These are phyloP conservation scores for Aspergillus phoenicis DNA, from an alignment of 2,329 filamentous ascomycete genomes.

Conservation along the genomic window DNA sequence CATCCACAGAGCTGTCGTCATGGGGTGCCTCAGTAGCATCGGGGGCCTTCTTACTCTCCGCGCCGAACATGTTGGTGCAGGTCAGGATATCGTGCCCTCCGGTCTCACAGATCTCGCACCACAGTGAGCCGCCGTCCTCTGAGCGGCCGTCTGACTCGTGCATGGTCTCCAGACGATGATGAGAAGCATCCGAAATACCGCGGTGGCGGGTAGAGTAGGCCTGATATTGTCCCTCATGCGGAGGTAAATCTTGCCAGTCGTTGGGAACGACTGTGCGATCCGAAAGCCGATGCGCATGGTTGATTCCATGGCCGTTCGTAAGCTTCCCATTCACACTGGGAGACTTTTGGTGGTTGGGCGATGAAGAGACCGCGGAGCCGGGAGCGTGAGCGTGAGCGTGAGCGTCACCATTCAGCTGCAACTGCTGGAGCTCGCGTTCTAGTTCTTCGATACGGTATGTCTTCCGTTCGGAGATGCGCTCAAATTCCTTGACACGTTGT, in stretches of 20 bases:
- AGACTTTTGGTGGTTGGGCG: constrained; percentile 37
- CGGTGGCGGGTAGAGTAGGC: constrained; percentile 32
- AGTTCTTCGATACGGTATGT: constrained; percentile 77
- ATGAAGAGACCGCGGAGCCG: constrained; percentile 41
- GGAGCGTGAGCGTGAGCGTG: constrained; percentile 23
- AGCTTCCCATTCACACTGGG: constrained; percentile 32
- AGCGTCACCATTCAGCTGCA: constrained; percentile 31
- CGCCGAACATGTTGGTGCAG: constrained; percentile 84
- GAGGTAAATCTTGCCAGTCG: constrained; percentile 43
- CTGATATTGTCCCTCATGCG: constrained; percentile 27
- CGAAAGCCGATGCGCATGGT: constrained; percentile 44
- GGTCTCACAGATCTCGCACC: constrained; percentile 96
- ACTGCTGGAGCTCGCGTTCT: constrained; percentile 70
- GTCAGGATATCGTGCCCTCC: constrained; percentile 90
- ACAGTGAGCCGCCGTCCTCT: constrained; percentile 73
- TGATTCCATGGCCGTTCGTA: constrained; percentile 26
- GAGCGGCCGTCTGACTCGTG: constrained; percentile 56
- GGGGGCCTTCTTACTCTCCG: constrained; percentile 26
- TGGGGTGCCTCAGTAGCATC: constrained; percentile 18
- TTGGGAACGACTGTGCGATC: constrained; percentile 47
- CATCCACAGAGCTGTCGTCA: constrained; percentile 17
- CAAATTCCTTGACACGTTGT: constrained; percentile 76
- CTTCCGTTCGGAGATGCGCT: constrained; percentile 72
- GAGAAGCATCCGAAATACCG: constrained; percentile 30
- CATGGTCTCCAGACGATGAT: constrained; percentile 42